phyloP scores from a whole-genome alignment of 2,329 filamentous ascomycete genomes.

The Fusarium ambrosium region DNA sequence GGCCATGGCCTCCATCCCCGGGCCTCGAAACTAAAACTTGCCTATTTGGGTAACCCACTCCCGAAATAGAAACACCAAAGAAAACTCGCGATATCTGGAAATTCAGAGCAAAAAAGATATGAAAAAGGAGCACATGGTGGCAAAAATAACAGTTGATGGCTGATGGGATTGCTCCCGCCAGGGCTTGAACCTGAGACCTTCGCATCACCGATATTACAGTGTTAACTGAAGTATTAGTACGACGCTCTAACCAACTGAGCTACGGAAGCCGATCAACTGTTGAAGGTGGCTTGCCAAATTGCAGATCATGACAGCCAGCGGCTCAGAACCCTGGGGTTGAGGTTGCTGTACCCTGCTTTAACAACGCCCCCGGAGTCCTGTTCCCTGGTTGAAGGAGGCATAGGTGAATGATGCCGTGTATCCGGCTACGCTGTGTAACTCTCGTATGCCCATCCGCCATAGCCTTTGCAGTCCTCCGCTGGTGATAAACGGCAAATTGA shows the following conservation, averaged over 20 bases:
- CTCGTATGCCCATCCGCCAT: not conserved
- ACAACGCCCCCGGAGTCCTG: not conserved
- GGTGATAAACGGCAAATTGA: not conserved
- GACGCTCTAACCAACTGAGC: slow-evolving; percentile 49
- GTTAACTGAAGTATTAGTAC: slow-evolving; percentile 45
- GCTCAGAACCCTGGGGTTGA: not conserved
- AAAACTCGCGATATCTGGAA: not conserved
- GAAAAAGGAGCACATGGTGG: not conserved
- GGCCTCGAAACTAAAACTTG: not conserved
- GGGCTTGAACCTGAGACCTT: slow-evolving; percentile 49
- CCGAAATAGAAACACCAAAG: not conserved
- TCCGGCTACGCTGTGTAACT: not conserved
- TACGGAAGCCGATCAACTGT: slow-evolving; percentile 46
- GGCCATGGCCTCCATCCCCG: not conserved
- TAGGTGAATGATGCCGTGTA: not conserved
- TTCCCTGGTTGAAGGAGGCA: not conserved
- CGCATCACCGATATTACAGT: slow-evolving; percentile 43
- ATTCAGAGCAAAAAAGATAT: not conserved
- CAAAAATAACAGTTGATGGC: slow-evolving; percentile 33
- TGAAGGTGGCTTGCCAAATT: not conserved
- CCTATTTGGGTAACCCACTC: slow-evolving; percentile 3
- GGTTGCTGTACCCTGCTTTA: not conserved
- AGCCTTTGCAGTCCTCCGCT: not conserved
- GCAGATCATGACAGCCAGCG: rapidly evolving
- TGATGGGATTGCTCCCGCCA: slow-evolving; percentile 45